Evolutionary conservation across 2,329 filamentous ascomycete genomes (phyloP).

Genomic region (Hypoxylon sp.): DNA sequence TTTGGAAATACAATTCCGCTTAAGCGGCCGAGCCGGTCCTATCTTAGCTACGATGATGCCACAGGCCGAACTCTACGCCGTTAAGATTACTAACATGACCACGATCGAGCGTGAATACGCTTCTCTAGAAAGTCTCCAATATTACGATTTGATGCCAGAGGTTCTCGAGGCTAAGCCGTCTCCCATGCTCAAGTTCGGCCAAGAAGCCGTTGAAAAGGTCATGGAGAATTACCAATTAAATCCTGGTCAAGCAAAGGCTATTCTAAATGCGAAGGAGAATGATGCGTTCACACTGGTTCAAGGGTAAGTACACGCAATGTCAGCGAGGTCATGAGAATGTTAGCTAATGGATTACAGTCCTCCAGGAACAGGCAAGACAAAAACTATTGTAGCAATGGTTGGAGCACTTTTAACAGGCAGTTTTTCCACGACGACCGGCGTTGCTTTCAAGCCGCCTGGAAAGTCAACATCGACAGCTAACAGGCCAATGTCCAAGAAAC

Average conservation of each 20-base stretch:
- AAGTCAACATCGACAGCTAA: constrained; percentile 54
- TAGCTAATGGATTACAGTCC: constrained; percentile 69
- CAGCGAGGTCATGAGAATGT: neutral
- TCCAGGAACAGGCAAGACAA: constrained; percentile 97
- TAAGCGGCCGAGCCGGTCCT: constrained; percentile 77
- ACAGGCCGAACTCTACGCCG: constrained; percentile 77
- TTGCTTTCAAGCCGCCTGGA: constrained; percentile 61
- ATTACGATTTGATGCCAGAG: constrained; percentile 96
- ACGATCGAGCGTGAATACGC: constrained; percentile 97
- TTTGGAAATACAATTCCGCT: constrained; percentile 87
- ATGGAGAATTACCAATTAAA: constrained; percentile 88
- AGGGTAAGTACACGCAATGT: constrained; percentile 67
- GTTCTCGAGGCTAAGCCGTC: constrained; percentile 91
- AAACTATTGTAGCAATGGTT: constrained; percentile 97
- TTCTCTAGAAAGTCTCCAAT: constrained; percentile 89
- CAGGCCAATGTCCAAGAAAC: constrained; percentile 76
- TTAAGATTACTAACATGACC: constrained; percentile 92
- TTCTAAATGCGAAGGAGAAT: constrained; percentile 92
- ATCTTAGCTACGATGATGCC: constrained; percentile 76
- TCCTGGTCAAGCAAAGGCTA: constrained; percentile 88
- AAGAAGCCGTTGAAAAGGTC: constrained; percentile 77
- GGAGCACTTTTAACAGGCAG: constrained; percentile 81
- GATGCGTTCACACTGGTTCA: constrained; percentile 98
- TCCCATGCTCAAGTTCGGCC: constrained; percentile 84
- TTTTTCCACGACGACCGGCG: constrained; percentile 62